Evolutionary conservation across 495 filamentous ascomycete species (phyloP).

Genomic region (Podospora fimiseda): DNA sequence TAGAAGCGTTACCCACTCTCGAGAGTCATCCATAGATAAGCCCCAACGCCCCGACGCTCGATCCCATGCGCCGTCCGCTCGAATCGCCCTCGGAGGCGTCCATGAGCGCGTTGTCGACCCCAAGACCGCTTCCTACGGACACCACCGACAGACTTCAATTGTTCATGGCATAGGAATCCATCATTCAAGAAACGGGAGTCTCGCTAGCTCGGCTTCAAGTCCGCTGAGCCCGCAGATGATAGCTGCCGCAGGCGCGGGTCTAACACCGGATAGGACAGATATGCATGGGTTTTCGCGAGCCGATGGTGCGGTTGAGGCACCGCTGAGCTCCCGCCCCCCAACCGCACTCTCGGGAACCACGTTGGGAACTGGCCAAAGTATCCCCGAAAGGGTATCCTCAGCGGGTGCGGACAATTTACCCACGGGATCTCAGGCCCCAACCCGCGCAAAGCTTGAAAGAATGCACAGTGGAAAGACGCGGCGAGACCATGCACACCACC

Average conservation of each 20-base stretch:
- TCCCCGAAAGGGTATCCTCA: slow-evolving; percentile 32
- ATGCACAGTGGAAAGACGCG: slow-evolving; percentile 59
- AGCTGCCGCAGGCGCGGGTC: slow-evolving; percentile 53
- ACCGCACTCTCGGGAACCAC: slow-evolving; percentile 42
- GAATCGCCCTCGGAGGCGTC: slow-evolving; percentile 43
- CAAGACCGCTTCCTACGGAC: slow-evolving; percentile 61
- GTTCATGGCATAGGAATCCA: slow-evolving; percentile 87
- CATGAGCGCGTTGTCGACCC: slow-evolving; percentile 56
- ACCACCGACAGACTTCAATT: slow-evolving; percentile 90
- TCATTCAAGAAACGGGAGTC: slow-evolving; percentile 81
- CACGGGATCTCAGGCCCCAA: slow-evolving; percentile 14
- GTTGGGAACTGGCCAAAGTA: slow-evolving; percentile 23
- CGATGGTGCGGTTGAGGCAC: slow-evolving; percentile 29
- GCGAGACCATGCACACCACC: slow-evolving; percentile 68
- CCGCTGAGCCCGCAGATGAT: slow-evolving; percentile 81
- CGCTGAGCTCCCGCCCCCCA: slow-evolving; percentile 28
- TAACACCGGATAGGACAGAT: slow-evolving; percentile 39
- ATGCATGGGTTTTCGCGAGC: slow-evolving; percentile 36
- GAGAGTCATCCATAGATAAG: slow-evolving; percentile 45
- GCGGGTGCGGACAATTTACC: slow-evolving; percentile 17
- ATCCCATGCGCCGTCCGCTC: slow-evolving; percentile 30
- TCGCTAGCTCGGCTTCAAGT: slow-evolving; percentile 56
- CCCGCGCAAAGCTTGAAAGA: slow-evolving; percentile 51
- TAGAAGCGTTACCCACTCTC: slow-evolving; percentile 40
- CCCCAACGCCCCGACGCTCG: slow-evolving; percentile 45